Percentiles rank a stretch among this genome's conserved stretches.
These are phyloP conservation scores for Arbutus unedo DNA, from an alignment of 148 eudicot genomes.

Conservation along the genomic window DNA sequence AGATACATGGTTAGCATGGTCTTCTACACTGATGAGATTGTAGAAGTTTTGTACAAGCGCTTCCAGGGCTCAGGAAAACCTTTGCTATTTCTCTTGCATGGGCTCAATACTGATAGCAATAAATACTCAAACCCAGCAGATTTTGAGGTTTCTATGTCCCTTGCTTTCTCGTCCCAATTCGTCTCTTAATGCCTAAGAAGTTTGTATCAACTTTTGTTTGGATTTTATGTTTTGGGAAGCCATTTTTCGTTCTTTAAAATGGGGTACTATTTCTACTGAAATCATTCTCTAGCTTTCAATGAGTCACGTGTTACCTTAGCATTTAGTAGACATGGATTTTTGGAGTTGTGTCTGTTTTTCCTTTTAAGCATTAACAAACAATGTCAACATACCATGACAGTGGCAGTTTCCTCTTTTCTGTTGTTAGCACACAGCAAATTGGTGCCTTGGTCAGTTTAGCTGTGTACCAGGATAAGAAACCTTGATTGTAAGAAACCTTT, in stretches of 20 bases:
- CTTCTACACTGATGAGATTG: constrained; percentile 71
- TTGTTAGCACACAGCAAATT: neutral
- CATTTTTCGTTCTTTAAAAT: neutral
- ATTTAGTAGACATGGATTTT: neutral
- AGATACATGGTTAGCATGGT: constrained; percentile 63
- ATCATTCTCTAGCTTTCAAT: neutral
- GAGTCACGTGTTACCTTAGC: neutral
- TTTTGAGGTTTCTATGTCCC: constrained; percentile 54
- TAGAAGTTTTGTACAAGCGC: constrained; percentile 42
- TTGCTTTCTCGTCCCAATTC: neutral
- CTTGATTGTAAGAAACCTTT: neutral
- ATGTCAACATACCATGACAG: neutral
- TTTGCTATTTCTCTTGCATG: constrained; percentile 77
- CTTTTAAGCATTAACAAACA: neutral
- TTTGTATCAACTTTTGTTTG: neutral
- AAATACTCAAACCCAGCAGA: constrained; percentile 85
- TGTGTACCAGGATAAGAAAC: neutral
- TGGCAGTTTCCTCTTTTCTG: neutral
- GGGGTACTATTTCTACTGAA: neutral
- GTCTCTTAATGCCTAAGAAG: neutral
- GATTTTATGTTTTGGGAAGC: too few relatives aligned
- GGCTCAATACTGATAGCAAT: constrained; percentile 89
- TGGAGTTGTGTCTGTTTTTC: neutral
- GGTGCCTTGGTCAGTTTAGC: neutral
- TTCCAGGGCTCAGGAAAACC: constrained; percentile 57